Evolutionary conservation across 148 eudicot genomes (phyloP).

Genomic region (Chenopodium formosanum): DNA sequence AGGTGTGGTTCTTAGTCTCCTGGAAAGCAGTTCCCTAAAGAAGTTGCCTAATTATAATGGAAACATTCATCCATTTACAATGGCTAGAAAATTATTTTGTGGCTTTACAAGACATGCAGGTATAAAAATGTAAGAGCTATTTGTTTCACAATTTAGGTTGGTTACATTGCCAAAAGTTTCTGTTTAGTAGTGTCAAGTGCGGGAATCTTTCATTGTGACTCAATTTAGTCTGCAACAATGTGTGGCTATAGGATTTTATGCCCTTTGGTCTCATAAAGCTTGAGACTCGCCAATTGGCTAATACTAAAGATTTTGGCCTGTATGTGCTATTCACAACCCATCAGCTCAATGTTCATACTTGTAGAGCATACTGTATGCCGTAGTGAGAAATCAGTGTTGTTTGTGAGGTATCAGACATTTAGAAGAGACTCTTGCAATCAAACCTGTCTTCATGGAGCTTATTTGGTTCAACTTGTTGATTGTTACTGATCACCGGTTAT

Average conservation of each 20-base stretch:
- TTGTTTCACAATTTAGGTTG: neutral
- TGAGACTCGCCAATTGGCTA: neutral
- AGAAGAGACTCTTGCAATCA: neutral
- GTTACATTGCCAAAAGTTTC: neutral
- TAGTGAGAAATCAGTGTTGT: neutral
- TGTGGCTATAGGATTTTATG: neutral
- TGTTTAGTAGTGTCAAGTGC: neutral
- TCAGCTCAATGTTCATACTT: neutral
- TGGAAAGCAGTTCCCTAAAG: no score
- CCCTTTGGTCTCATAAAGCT: neutral
- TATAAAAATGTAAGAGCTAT: neutral
- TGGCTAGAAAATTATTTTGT: neutral
- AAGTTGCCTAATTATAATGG: no score
- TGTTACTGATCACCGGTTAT: neutral
- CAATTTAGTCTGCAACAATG: neutral
- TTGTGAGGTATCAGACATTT: neutral
- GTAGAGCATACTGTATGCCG: neutral
- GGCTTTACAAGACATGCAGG: neutral
- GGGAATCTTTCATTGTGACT: neutral
- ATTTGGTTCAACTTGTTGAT: neutral
- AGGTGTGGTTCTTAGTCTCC: neutral
- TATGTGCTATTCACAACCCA: neutral
- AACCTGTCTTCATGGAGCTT: neutral
- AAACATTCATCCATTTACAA: neutral
- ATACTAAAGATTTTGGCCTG: neutral